Evolutionary conservation across 2,329 filamentous ascomycete species (phyloP).

Genomic region (Colletotrichum magnum): DNA sequence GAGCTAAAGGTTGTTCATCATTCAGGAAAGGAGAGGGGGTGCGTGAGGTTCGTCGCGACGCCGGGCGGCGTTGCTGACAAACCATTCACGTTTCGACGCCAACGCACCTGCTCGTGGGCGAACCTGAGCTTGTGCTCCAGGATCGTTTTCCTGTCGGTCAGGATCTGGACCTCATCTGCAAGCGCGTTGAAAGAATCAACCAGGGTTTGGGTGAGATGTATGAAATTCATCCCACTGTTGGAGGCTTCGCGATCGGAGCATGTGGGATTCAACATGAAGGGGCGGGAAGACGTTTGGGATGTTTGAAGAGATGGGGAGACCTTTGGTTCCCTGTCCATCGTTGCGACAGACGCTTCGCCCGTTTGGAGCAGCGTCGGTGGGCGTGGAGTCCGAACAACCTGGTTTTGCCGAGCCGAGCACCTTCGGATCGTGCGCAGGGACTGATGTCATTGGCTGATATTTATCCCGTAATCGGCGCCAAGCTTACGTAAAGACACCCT

Average conservation of each 20-base stretch:
- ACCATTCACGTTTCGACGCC: constrained; percentile 32
- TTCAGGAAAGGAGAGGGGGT: constrained; percentile 42
- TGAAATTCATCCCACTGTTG: constrained; percentile 57
- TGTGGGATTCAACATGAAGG: constrained; percentile 38
- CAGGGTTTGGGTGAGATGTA: constrained; percentile 67
- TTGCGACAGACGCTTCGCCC: constrained; percentile 32
- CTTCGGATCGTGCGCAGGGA: constrained; percentile 22
- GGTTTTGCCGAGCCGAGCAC: constrained; percentile 39
- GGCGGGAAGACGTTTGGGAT: constrained; percentile 29
- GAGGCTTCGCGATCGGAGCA: constrained; percentile 36
- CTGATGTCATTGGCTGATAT: constrained; percentile 36
- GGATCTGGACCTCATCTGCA: constrained; percentile 74
- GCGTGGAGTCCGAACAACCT: constrained; percentile 35
- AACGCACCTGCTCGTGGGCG: constrained; percentile 75
- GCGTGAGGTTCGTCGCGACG: constrained; percentile 25
- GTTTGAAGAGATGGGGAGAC: constrained; percentile 36
- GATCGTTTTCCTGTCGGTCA: constrained; percentile 75
- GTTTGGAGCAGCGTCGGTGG: constrained; percentile 16
- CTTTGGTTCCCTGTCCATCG: constrained; percentile 37
- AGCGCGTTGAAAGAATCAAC: constrained; percentile 76
- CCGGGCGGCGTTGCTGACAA: constrained; percentile 36
- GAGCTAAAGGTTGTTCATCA: constrained; percentile 77
- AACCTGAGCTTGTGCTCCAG: constrained; percentile 77
- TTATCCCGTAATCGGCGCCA: constrained; percentile 20
- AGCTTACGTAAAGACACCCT: constrained; percentile 30